Evolutionary conservation across 140 eudicot species (phyloP), one percentile per base, ranked within the genome.

Genomic region (Flaveria floridana): DNA sequence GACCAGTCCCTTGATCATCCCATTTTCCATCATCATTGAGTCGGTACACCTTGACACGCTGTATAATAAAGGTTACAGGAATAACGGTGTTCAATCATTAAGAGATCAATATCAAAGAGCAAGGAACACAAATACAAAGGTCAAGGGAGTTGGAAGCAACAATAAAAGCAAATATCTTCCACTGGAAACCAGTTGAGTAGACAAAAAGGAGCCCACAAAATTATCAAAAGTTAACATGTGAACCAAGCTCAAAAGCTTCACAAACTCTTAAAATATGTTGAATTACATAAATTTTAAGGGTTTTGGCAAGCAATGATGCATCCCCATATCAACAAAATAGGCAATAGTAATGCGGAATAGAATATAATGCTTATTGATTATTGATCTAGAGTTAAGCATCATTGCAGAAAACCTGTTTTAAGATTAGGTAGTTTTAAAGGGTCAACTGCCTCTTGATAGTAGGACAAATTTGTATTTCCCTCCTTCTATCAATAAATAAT

Each of bases 1-100:
- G 98, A 65, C 98, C 98, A 62, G 95, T 87, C 71, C 98, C 98
- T 84, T 87, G 98, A 80, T 92, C 98, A 71, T 92, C 98, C 98
- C 98, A 92, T 75, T 92, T 92, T 51, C 98, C 95, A 13, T 89
- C 95, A 25, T 84, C 91, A 83, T 79, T 87, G 81, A 87, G 76
- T 47, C 98, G 89, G 80, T 92, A 92, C 64, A 87, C 90, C 85
- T 87, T 92, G 11, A 85, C 98, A 74, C 95, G 98, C 98, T 92
- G 85, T 25, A 74, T 61, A 25, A 28, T 25, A 82, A 58, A 63
- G 62, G 57, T 57, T 41, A 58, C 57, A 58, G 6, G 20, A 73
- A 58, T 3, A 56, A 37, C 26, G 41, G 3, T 41, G 57, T 73
- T 41, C 68, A 8, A 55, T 73, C 39, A 57, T 37, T 37, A 42